Evolutionary conservation across 2,329 filamentous ascomycete species (phyloP).

Genomic region (Juglanconis juglandina): DNA sequence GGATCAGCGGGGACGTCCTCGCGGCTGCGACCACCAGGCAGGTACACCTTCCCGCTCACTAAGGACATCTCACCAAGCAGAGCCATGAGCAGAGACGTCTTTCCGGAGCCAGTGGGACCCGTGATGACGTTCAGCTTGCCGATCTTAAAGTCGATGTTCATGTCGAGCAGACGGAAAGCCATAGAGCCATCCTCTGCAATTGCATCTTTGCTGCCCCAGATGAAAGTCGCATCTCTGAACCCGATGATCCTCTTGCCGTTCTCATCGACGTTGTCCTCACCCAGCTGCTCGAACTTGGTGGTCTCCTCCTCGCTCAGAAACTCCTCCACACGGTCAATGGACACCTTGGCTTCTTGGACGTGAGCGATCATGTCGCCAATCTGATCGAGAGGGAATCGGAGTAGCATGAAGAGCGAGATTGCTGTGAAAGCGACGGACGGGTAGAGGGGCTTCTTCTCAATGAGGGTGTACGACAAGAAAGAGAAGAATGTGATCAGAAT

Average conservation of each 20-base stretch:
- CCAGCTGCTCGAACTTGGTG: constrained; percentile 86
- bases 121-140: constrained; percentile 90
- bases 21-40: constrained; percentile 81
- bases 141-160: constrained; percentile 78
- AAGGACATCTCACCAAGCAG: constrained; percentile 94
- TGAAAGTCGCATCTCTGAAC: constrained; percentile 79
- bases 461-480: constrained; percentile 85
- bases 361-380: constrained; percentile 98
- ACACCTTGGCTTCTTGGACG: constrained; percentile 95
- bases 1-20: constrained; percentile 81
- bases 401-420: constrained; percentile 89
- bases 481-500: constrained; percentile 95
- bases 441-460: constrained; percentile 84
- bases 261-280: constrained; percentile 64
- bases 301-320: constrained; percentile 93
- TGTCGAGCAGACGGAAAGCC: constrained; percentile 77
- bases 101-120: constrained; percentile 89
- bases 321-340: constrained; percentile 91
- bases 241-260: constrained; percentile 74
- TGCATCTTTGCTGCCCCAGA: constrained; percentile 75
- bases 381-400: constrained; percentile 90
- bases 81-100: constrained; percentile 94
- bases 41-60: constrained; percentile 72
- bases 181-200: constrained; percentile 63
- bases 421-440: constrained; percentile 95